Base-by-base conservation (phyloP, 192 early-diverging fungal genomes). In the Entomortierella lignicola region DNA sequence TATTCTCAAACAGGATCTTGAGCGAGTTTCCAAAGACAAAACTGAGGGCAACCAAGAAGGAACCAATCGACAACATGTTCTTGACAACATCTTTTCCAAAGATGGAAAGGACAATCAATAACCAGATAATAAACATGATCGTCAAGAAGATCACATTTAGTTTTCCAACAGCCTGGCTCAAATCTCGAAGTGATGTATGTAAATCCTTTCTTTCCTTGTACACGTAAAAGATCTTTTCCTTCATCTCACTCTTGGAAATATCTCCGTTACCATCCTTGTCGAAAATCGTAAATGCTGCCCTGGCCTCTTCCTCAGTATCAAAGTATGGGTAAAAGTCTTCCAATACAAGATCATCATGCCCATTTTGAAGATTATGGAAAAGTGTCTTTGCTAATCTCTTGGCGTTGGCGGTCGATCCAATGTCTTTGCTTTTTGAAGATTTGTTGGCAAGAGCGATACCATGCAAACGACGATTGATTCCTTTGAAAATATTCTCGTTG, bases 181-280 rank as follows among this genome's bases (percentile, higher is more conserved):
- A 85, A 80, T 97, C 94, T 34, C 74, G 81, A 50, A 97, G 81
- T 1, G 94, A 92, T 17, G 82, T 83, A 43, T 89, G 77, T 34
- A 97, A 74, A 29, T 86, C 81, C 34, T 92, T 88, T n/a, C 93
- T 89, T 60, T 97, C 95, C 71, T 89, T 88, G 83, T 95, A 97
- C 18, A 94, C 91, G 20, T 85, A 83, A 42, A 96, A 80, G 44
- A 95, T 90, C 53, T 85, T 85, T 59, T 92, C 89, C 43, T 92
- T 93, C 74, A 97, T 87, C 80, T 97, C 96, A 31, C 83, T 83
- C 62, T 90, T 89, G 69, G 90, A 92, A 42, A 97, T 89, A 56
- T 95, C 94, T 31, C 94, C 94, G 77, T 95, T 95, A 23, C 87
- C 86, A 80, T 97, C 95, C 77, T 89, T 90, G 83, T 97, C 96